Base-by-base conservation (phyloP, 1,284 basidiomycete species). In the Ceratobasidium sp. region DNA sequence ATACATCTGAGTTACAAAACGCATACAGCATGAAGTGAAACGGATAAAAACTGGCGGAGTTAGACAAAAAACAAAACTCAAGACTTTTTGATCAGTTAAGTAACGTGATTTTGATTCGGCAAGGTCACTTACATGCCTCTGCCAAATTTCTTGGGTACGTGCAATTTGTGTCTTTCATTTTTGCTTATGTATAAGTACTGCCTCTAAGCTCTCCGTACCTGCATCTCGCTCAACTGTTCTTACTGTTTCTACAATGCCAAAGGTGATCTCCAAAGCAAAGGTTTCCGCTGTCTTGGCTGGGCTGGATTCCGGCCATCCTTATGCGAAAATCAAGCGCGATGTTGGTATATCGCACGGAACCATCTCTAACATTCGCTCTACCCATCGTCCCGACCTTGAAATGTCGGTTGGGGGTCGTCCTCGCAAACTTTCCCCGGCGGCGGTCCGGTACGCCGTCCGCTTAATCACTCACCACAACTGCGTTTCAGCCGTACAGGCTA, bases 351-450 rank as follows among this genome's bases (percentile, higher is more conserved):
- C 50, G 1, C 50, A 54, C 9, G 20, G 10, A 2, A 54, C 50
- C 20, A 9, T 54, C 50, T 54, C 50, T 9, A 54, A 54, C 1
- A 20, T 54, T 10, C 9, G 50, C 23, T n/a, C 20, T 6, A 15
- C 7, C 3, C 48, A 54, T 3, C 50, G 9, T 20, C 50, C 50
- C 7, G 50, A 54, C 3, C 50, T 54, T 1, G 23, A 54, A 23
- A 20, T 54, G 54, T 28, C 54, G 4, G 6, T 12, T 56, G 54
- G 23, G 1, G 23, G 69, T 1, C 42, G 57, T 62, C 70, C 70
- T 46, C 56, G 42, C 57, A 73, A 73, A 38, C 70, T 73, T 44
- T 44, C n/a, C 20, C 70, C 54, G 3, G 23, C n/a, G 20, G 42
- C 57, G 4, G 42, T 42, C 42, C 26, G 33, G 57, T 38, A 73